Evolutionary conservation across 2,329 filamentous ascomycete species (phyloP).

Genomic region (Ophidiomyces ophidiicola): DNA sequence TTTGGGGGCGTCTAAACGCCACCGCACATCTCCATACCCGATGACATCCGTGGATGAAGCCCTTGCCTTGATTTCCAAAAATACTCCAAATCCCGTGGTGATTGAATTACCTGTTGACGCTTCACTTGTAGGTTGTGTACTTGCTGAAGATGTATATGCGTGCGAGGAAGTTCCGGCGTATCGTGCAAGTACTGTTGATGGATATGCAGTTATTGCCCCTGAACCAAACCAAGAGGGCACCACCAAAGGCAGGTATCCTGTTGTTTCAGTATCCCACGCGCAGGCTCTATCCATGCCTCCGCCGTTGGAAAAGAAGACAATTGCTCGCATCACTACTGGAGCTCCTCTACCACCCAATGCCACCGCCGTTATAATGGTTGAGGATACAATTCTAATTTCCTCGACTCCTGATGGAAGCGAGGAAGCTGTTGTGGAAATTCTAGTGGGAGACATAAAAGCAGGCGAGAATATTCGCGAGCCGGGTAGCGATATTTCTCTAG

Average conservation of each 20-base stretch:
- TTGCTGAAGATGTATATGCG: conserved; percentile 73
- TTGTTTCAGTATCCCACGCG: conserved; percentile 76
- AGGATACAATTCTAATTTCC: conserved; percentile 69
- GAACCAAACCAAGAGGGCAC: conserved; percentile 42
- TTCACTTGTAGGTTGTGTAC: conserved; percentile 58
- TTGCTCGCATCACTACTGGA: conserved; percentile 87
- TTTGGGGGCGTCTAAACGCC: conserved; percentile 52
- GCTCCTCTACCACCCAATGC: conserved; percentile 80
- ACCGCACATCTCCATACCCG: conserved; percentile 78
- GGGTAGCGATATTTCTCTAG: conserved; percentile 69
- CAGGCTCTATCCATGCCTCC: conserved; percentile 53
- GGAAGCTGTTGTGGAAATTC: conserved; percentile 76
- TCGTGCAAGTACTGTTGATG: conserved; percentile 90
- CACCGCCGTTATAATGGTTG: conserved; percentile 90
- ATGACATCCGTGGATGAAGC: conserved; percentile 83
- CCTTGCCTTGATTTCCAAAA: conserved; percentile 55
- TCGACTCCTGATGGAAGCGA: conserved; percentile 70
- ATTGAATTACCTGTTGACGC: conserved; percentile 50
- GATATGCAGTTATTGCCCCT: conserved; percentile 66
- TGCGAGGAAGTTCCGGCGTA: conserved; percentile 81
- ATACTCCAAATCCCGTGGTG: conserved; percentile 54
- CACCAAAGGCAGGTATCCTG: conserved; percentile 70
- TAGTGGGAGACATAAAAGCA: conserved; percentile 59
- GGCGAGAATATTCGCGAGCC: conserved; percentile 86
- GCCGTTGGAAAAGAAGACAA: conserved; percentile 56